These are phyloP conservation scores for Ogataea hybrid DNA, from an alignment of 1,139 yeast genomes.

Conservation along the genomic window DNA sequence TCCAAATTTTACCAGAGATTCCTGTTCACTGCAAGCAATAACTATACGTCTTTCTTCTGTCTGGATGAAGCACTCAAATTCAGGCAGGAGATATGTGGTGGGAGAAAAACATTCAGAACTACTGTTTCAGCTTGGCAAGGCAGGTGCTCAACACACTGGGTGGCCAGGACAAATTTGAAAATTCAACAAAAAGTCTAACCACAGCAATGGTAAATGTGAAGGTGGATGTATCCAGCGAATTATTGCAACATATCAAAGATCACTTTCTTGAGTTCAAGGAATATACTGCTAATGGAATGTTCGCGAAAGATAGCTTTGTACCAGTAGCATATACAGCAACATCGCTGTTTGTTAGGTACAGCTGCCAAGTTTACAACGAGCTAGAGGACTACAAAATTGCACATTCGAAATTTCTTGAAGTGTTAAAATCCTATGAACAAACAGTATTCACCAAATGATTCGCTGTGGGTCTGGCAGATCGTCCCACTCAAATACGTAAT, in stretches of 20 bases:
- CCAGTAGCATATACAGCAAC: conserved; percentile 46
- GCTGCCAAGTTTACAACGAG: conserved; percentile 61
- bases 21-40: conserved; percentile 37
- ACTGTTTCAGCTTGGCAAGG: conserved; percentile 45
- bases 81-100: conserved; percentile 57
- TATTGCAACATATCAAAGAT: neutral
- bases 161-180: conserved; percentile 34
- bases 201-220: conserved; percentile 49
- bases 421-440: conserved; percentile 31
- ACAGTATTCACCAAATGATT: conserved; percentile 68
- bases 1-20: conserved; percentile 40
- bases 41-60: conserved; percentile 31
- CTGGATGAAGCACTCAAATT: conserved; percentile 48
- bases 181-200: conserved; percentile 32
- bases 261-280: neutral
- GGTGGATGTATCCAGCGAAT: conserved; percentile 29
- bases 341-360: conserved; percentile 47
- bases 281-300: neutral
- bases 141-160: conserved; percentile 46
- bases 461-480: conserved; percentile 64
- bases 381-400: conserved; percentile 51
- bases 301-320: conserved; percentile 38
- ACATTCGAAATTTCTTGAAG: conserved; percentile 33
- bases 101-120: conserved; percentile 52
- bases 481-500: conserved; percentile 66